A percentile compares a stretch with the other conserved stretches of the same genome.
Conservation (phyloP, 2,329 filamentous ascomycete genomes). For the Xylariaceae sp. region DNA sequence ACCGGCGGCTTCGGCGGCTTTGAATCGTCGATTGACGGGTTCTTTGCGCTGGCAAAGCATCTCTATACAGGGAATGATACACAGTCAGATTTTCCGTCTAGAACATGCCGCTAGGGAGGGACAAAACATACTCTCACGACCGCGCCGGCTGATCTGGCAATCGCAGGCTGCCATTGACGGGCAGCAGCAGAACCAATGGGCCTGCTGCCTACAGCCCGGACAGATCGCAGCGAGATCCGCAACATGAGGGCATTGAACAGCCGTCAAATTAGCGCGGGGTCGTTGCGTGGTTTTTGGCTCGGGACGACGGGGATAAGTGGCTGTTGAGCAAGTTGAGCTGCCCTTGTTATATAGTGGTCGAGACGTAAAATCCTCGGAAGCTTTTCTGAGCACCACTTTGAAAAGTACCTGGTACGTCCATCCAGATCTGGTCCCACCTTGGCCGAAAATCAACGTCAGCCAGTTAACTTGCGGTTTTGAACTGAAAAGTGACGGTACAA, state of each 20-base stretch:
- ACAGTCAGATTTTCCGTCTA: conserved; percentile 2
- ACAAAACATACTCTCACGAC: conserved; percentile 36
- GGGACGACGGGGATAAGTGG: conserved; percentile 8
- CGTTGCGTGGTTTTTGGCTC: conserved; percentile 19
- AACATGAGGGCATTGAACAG: conserved; percentile 54
- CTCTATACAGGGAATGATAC: conserved; percentile 38
- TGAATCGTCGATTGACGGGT: conserved; percentile 42
- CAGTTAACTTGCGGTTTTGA: background rate
- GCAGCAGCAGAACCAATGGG: conserved; percentile 46
- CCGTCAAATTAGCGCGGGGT: conserved; percentile 25
- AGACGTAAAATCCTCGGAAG: conserved; percentile 30
- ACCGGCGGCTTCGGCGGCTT: conserved; percentile 49
- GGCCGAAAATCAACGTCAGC: background rate
- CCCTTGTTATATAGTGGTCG: background rate
- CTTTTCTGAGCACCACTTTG: conserved; percentile 5
- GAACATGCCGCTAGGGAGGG: background rate
- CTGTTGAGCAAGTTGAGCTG: conserved; percentile 20
- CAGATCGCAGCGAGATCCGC: conserved; percentile 62
- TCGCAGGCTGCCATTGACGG: conserved; percentile 53
- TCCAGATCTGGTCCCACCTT: background rate
- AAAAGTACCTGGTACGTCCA: background rate
- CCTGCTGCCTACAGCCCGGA: conserved; percentile 53
- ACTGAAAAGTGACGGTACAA: too few species aligned
- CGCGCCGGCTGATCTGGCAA: conserved; percentile 34
- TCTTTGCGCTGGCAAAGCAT: conserved; percentile 51